These are phyloP conservation scores for Fusarium albosuccineum DNA, from an alignment of 2,329 filamentous ascomycete species.

Conservation along the genomic window DNA sequence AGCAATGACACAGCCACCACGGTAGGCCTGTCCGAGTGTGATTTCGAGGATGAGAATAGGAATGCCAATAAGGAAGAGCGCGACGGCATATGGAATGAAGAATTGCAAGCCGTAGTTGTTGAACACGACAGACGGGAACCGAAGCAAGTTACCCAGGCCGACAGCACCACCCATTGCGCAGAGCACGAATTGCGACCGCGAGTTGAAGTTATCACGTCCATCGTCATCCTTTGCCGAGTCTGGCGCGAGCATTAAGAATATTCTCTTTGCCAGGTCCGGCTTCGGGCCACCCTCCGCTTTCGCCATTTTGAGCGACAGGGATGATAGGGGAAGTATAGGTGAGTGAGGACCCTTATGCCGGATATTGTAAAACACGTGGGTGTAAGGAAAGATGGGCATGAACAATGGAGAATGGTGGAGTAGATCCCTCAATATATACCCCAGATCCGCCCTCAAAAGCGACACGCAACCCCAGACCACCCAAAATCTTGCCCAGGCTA, in stretches of 20 bases:
- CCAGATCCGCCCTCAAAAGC: neutral
- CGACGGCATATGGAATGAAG: constrained; percentile 15
- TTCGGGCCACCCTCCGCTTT: constrained; percentile 31
- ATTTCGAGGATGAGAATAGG: constrained; percentile 67
- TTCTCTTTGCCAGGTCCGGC: constrained; percentile 32
- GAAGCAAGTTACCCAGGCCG: constrained; percentile 14
- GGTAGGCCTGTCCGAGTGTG: constrained; percentile 75
- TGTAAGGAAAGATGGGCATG: constrained; percentile 2
- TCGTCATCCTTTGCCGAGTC: constrained; percentile 6
- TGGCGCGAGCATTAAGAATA: constrained; percentile 22
- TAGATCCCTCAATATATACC: constrained; percentile 23
- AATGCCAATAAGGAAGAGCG: constrained; percentile 58
- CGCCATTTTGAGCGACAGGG: constrained; percentile 26
- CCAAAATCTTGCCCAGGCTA: constrained; percentile 1
- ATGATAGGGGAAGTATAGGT: neutral
- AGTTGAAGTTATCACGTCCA: constrained; percentile 1
- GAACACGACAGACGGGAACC: constrained; percentile 10
- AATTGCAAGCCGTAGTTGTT: constrained; percentile 6
- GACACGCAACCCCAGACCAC: constrained; percentile 9
- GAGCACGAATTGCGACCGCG: neutral
- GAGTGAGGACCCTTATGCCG: constrained; percentile 1
- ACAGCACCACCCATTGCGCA: constrained; percentile 19
- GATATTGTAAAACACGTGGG: neutral
- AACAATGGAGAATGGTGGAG: constrained; percentile 13
- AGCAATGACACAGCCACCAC: constrained; percentile 63